These are phyloP conservation scores for Ganoderma multipileum DNA, from an alignment of 1,284 basidiomycete species.

Conservation along the genomic window DNA sequence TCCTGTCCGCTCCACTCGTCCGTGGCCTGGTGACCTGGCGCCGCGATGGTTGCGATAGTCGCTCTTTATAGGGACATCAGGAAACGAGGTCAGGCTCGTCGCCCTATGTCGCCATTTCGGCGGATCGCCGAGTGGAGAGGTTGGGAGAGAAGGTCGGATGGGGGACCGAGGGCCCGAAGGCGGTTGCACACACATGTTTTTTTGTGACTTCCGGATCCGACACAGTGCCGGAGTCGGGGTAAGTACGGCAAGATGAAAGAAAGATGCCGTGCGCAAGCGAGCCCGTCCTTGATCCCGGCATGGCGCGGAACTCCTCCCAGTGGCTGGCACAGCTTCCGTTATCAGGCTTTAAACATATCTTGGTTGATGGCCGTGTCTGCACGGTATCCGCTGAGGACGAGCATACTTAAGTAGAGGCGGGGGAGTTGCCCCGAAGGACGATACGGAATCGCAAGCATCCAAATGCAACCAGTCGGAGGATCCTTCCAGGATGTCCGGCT, in stretches of 20 bases:
- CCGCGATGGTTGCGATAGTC: not conserved
- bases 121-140: not conserved
- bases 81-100: not conserved
- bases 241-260: not conserved
- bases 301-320: not conserved
- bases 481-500: not conserved
- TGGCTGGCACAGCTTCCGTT: not conserved
- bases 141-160: not conserved
- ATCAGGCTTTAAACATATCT: conserved; percentile 1
- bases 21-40: not conserved
- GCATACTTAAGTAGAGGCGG: not conserved
- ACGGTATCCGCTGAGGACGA: not conserved
- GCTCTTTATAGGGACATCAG: not conserved
- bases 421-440: not conserved
- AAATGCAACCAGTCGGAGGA: not conserved
- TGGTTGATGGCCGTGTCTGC: not conserved
- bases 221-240: not conserved
- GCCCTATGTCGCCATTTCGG: not conserved
- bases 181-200: not conserved
- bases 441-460: not conserved
- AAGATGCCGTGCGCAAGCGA: conserved; percentile 1
- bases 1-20: not conserved
- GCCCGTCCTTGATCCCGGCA: not conserved
- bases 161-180: not conserved
- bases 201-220: not conserved